Evolutionary conservation across 2,329 filamentous ascomycete species (phyloP).

Genomic region (Aureobasidium lini): DNA sequence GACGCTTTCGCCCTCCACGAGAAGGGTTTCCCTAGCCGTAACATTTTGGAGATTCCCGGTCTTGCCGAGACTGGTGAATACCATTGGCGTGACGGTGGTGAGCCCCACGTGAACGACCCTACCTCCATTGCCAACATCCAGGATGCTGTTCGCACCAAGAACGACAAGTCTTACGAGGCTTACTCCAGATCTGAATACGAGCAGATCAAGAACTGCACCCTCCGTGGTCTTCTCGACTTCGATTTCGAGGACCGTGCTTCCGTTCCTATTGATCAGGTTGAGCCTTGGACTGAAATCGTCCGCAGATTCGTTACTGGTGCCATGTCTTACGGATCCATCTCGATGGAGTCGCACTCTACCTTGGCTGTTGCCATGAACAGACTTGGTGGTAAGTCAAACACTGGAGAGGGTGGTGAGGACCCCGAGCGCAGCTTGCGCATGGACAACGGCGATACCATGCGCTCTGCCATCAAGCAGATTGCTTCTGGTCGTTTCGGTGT

Average conservation of each 20-base stretch:
- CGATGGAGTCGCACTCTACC: slow-evolving; percentile 96
- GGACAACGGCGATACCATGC: slow-evolving; percentile 92
- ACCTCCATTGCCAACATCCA: slow-evolving; percentile 94
- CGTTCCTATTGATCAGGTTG: slow-evolving; percentile 91
- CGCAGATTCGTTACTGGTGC: slow-evolving; percentile 93
- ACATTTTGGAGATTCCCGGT: slow-evolving; percentile 68
- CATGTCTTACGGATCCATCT: slow-evolving; percentile 98
- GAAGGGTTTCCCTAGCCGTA: slow-evolving; percentile 76
- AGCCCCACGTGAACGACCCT: slow-evolving; percentile 91
- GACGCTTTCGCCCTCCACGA: slow-evolving; percentile 94
- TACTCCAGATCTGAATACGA: slow-evolving; percentile 91
- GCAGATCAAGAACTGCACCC: slow-evolving; percentile 92
- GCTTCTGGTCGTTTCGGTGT: slow-evolving; percentile 94
- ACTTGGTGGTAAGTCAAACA: slow-evolving; percentile 94
- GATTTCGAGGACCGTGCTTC: slow-evolving; percentile 81
- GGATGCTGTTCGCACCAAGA: slow-evolving; percentile 92
- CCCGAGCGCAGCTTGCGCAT: slow-evolving; percentile 79
- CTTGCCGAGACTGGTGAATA: slow-evolving; percentile 92
- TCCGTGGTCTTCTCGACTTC: slow-evolving; percentile 91
- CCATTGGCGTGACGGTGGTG: slow-evolving; percentile 95
- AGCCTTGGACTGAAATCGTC: slow-evolving; percentile 97
- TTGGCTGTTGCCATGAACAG: slow-evolving; percentile 95
- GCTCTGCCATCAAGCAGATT: slow-evolving; percentile 95
- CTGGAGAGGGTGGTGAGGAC: slow-evolving; percentile 93
- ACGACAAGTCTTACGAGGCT: slow-evolving; percentile 96